These are phyloP conservation scores for Dalechampia spathulata DNA, from an alignment of 441 rosid species.

Conservation along the genomic window DNA sequence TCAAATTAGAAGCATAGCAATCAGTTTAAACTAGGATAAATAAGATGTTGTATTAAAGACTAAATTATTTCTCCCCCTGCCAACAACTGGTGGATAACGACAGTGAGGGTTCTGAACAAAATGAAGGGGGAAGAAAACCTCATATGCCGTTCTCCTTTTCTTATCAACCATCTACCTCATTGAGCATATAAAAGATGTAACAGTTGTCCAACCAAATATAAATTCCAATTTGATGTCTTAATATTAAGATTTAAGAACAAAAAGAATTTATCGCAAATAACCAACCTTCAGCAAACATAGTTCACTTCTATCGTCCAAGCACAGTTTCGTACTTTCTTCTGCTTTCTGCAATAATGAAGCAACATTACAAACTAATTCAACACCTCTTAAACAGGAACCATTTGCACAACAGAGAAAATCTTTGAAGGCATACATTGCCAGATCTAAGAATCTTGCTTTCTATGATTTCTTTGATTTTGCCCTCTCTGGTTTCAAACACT, in stretches of 20 bases:
- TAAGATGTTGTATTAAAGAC: neutral
- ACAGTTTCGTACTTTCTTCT: constrained; percentile 35
- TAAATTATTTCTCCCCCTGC: neutral
- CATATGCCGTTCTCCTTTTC: no score
- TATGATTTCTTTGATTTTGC: constrained; percentile 74
- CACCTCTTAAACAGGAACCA: constrained; percentile 3
- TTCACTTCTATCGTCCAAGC: constrained; percentile 89
- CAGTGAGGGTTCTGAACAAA: no score
- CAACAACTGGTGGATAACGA: no score
- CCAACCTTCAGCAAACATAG: constrained; percentile 87
- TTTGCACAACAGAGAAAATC: constrained; percentile 22
- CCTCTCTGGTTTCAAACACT: constrained; percentile 96
- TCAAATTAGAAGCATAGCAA: no score
- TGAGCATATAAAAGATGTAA: no score
- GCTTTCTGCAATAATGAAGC: constrained; percentile 52
- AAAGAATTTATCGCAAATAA: constrained; percentile 16
- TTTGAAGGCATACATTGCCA: constrained; percentile 47
- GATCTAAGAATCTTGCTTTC: constrained; percentile 62
- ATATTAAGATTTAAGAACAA: neutral
- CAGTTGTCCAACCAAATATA: no score
- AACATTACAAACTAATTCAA: constrained; percentile 14
- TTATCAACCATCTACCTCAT: no score
- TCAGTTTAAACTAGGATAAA: no score
- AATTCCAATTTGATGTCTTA: no score
- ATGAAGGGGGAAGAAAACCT: no score